These are phyloP conservation scores for Diaporthe destruens DNA, from an alignment of 2,329 filamentous ascomycete species.

Conservation along the genomic window DNA sequence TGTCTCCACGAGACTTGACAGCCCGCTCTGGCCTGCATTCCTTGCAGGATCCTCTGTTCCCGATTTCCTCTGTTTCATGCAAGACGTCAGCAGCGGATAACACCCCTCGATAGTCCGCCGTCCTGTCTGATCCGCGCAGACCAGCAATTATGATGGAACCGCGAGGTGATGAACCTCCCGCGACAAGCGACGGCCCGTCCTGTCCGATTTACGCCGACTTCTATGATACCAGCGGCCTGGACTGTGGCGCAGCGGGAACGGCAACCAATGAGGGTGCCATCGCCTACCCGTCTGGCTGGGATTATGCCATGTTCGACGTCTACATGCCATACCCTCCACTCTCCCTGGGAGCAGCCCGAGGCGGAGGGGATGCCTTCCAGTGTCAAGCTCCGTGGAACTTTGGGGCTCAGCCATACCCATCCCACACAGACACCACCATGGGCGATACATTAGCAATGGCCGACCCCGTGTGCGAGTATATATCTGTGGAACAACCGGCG, in stretches of 20 bases:
- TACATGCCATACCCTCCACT: background rate
- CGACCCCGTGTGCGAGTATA: background rate
- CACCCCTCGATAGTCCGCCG: background rate
- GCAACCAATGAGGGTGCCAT: background rate
- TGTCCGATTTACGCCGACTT: background rate
- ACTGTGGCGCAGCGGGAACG: background rate
- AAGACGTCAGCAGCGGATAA: background rate
- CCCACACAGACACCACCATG: background rate
- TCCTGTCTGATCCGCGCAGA: background rate
- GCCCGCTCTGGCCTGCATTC: background rate
- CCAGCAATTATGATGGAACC: background rate
- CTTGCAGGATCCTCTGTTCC: background rate
- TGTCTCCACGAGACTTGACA: background rate
- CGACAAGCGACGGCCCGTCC: background rate
- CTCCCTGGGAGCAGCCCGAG: background rate
- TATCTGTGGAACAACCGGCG: background rate
- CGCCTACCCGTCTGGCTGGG: background rate
- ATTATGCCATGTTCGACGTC: background rate
- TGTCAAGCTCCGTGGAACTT: background rate
- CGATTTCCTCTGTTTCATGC: background rate
- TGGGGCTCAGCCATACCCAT: background rate
- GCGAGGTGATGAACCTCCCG: background rate
- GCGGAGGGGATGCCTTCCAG: background rate
- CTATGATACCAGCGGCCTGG: background rate
- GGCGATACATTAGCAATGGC: background rate